These are phyloP conservation scores for Erodium texanum DNA, from an alignment of 441 rosid genomes.

Conservation along the genomic window DNA sequence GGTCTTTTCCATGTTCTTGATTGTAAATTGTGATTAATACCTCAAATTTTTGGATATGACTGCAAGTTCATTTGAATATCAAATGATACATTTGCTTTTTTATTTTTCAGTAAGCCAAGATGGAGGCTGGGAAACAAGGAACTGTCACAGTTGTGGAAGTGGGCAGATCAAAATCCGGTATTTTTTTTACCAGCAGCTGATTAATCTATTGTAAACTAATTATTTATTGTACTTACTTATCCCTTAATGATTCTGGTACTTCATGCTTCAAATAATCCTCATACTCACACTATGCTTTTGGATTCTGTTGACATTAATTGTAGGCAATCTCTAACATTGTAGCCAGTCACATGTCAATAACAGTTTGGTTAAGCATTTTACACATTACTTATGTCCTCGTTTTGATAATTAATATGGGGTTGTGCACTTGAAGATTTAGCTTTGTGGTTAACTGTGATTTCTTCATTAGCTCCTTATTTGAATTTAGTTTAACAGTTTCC, in stretches of 20 bases:
- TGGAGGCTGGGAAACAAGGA: slow-evolving; percentile 95
- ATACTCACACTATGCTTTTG: background rate
- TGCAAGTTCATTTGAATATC: slow-evolving; percentile 7
- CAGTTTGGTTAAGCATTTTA: background rate
- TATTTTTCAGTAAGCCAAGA: slow-evolving; percentile 60
- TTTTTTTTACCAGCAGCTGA: slow-evolving; percentile 3
- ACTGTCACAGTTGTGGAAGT: slow-evolving; percentile 95
- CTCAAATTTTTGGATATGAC: background rate
- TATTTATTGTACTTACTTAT: background rate
- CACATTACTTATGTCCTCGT: background rate
- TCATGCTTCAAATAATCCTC: background rate
- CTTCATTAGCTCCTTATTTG: background rate
- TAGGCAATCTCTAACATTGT: background rate
- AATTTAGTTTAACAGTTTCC: background rate
- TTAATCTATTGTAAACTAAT: background rate
- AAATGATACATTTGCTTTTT: no score
- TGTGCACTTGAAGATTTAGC: background rate
- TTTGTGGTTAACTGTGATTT: background rate
- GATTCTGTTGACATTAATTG: background rate
- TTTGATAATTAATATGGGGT: background rate
- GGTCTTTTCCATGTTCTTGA: background rate
- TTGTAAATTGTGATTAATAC: slow-evolving; percentile 1
- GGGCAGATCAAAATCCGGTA: slow-evolving; percentile 95
- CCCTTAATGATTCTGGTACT: background rate
- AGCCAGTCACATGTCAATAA: background rate